Conservation (phyloP, 331 rosid species). For the Acacia pycnantha region DNA sequence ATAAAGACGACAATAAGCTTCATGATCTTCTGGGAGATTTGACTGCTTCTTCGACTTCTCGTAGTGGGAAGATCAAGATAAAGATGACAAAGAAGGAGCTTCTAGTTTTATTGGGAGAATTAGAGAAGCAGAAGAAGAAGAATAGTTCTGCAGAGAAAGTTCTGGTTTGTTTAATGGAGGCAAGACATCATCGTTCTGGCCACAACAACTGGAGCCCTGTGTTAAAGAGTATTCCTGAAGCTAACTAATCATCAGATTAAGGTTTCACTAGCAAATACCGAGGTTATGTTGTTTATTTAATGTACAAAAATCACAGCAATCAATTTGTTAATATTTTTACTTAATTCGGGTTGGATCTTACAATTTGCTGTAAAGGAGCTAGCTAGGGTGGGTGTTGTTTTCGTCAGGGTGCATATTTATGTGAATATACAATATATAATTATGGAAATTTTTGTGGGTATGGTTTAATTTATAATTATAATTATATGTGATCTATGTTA, state of each 20-base stretch:
- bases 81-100: not conserved
- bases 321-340: not conserved
- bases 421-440: not conserved
- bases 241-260: constrained; percentile 10
- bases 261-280: not conserved
- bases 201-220: constrained; percentile 58
- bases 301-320: not conserved
- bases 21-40: not conserved
- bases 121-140: constrained; percentile 10
- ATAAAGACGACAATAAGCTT: not conserved
- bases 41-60: not conserved
- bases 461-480: not conserved
- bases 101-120: not conserved
- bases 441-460: no score
- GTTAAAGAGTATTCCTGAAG: constrained; percentile 67
- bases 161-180: constrained; percentile 33
- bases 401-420: not conserved
- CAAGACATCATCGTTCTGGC: constrained; percentile 11
- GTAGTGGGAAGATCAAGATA: not conserved
- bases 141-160: constrained; percentile 44
- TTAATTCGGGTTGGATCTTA: not conserved
- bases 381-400: not conserved
- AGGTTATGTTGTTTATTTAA: not conserved
- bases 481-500: not conserved
- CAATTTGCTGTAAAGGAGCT: not conserved